phyloP scores from a whole-genome alignment of 169 alveolate species.

The Babesia gibsoni region DNA sequence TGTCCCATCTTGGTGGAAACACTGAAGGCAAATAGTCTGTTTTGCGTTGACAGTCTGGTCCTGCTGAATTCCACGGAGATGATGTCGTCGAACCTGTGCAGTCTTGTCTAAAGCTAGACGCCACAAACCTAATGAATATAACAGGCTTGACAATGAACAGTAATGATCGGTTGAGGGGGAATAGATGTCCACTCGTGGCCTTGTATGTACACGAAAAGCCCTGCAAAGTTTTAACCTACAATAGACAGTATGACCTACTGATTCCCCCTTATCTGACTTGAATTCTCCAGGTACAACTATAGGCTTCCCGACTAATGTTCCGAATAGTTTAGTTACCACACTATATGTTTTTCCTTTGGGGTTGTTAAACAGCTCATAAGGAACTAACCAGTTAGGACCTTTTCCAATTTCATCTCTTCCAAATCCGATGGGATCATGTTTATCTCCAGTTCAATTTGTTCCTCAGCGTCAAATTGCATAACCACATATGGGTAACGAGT shows the following conservation, averaged over 20 bases:
- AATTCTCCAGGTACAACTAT: constrained; percentile 94
- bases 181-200: constrained; percentile 94
- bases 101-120: too few relatives aligned
- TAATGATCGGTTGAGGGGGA: constrained; percentile 91
- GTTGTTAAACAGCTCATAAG: background rate
- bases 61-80: constrained; percentile 91
- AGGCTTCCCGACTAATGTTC: constrained; percentile 85
- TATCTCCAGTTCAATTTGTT: constrained; percentile 84
- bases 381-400: constrained; percentile 76
- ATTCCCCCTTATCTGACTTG: constrained; percentile 84
- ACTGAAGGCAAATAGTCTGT: constrained; percentile 91
- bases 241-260: constrained; percentile 16
- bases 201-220: constrained; percentile 92
- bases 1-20: constrained; percentile 84
- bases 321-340: constrained; percentile 89
- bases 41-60: constrained; percentile 88
- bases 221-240: background rate
- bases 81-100: constrained; percentile 85
- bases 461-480: constrained; percentile 91
- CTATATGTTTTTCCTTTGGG: constrained; percentile 82
- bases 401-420: constrained; percentile 78
- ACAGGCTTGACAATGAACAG: constrained; percentile 96
- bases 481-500: constrained; percentile 93
- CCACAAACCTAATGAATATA: constrained; percentile 81
- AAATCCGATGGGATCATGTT: constrained; percentile 85